Percentiles rank a stretch among this genome's conserved stretches.
Evolutionary conservation across 108 stramenopile species (phyloP).

Genomic region (Stephanodiscus triporus): DNA sequence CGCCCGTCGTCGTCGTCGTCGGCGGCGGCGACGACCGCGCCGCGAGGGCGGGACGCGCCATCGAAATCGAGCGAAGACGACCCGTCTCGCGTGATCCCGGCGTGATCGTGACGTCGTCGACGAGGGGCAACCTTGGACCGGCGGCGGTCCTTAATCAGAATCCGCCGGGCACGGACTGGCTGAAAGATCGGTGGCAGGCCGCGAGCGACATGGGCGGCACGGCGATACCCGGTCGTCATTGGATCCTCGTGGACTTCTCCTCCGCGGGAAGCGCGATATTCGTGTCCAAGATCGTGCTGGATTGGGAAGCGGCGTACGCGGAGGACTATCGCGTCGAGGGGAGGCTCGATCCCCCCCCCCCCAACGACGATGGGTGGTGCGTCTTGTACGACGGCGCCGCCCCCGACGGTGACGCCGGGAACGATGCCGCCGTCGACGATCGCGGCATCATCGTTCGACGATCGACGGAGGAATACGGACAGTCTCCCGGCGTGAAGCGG

Average conservation of each 20-base stretch:
- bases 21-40: neutral
- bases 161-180: slow-evolving; percentile 69
- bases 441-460: neutral
- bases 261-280: slow-evolving; percentile 9
- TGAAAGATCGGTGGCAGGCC: slow-evolving; percentile 87
- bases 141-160: slow-evolving; percentile 62
- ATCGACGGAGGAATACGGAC: slow-evolving; percentile 38
- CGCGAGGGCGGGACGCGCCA: neutral
- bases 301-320: slow-evolving; percentile 70
- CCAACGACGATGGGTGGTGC: slow-evolving; percentile 35
- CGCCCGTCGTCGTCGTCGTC: slow-evolving; percentile 1
- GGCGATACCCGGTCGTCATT: slow-evolving; percentile 70
- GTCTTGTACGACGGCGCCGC: slow-evolving; percentile 47
- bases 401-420: slow-evolving; percentile 10
- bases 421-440: neutral
- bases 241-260: slow-evolving; percentile 65
- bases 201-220: slow-evolving; percentile 83
- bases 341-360: slow-evolving; percentile 17
- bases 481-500: slow-evolving; percentile 67
- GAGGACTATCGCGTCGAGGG: slow-evolving; percentile 66
- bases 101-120: slow-evolving; percentile 38
- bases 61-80: neutral
- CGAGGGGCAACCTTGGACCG: slow-evolving; percentile 84
- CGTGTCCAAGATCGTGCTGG: slow-evolving; percentile 60
- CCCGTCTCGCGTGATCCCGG: slow-evolving; percentile 27